Evolutionary conservation across 2,329 filamentous ascomycete genomes (phyloP), one percentile per base, ranked within the genome.

Genomic region (Dothidotthia symphoricarpi): DNA sequence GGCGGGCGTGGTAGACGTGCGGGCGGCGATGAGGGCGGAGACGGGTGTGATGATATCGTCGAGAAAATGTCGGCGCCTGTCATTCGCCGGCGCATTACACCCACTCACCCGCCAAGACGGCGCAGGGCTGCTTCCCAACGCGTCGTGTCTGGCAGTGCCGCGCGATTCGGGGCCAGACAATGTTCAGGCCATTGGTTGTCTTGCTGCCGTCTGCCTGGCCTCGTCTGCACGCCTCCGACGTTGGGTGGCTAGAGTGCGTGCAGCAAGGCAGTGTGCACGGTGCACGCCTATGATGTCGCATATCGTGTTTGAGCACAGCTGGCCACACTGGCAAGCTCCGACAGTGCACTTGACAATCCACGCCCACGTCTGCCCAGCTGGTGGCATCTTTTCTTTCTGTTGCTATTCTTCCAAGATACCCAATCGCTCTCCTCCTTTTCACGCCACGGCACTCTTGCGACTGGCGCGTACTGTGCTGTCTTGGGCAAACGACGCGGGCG

Each of bases 271-370:
- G 34, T 28, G 50, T 41, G 62, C 62, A 59, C 52, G 51, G 61
- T 40, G 55, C 59, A 59, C 35, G 53, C 49, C 55, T 57, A 53
- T 55, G 57, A 48, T 47, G 45, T 41, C 43, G 39, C 49, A 53
- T 45, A 51, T 45, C 44, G 39, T 43, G 39, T 47, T 61, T 48
- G 56, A 57, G 58, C 53, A 63, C 60, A 65, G 59, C 61, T 65
- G 62, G 57, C 60, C 61, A 59, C 19, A 22, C 19, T 5, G n/a
- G n/a, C 44, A 64, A 63, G 49, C 53, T 57, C 49, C 16, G 30
- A 44, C 31, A 47, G 24, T 30, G 29, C 26, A 31, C 28, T 30
- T n/a, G n/a, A n/a, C n/a, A 44, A 39, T 49, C 43, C 42, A 45
- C 27, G 17, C 11, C 28, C 24, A 28, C 43, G 28, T 38, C 47